Percentiles rank a stretch among this genome's conserved stretches.
Conservation (phyloP, 2,329 filamentous ascomycete genomes). For the Geosmithia morbida region DNA sequence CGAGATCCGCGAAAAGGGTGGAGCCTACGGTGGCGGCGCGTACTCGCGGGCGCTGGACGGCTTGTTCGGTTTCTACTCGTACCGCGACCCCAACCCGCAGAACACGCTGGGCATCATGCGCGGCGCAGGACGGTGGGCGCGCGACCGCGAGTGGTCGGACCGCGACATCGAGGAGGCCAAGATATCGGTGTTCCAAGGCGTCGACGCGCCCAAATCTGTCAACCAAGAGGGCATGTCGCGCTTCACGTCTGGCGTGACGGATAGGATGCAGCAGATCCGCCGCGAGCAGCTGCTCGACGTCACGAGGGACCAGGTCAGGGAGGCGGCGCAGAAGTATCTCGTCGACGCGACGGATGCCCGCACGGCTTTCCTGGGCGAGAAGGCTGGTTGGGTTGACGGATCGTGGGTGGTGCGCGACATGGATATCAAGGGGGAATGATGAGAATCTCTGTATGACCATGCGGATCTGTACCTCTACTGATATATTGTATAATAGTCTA, state of each 20-base stretch:
- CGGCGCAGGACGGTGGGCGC: constrained; percentile 69
- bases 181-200: constrained; percentile 79
- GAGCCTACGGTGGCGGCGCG: constrained; percentile 87
- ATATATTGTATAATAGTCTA: not conserved
- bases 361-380: constrained; percentile 67
- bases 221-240: constrained; percentile 75
- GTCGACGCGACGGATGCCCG: constrained; percentile 53
- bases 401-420: constrained; percentile 67
- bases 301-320: constrained; percentile 61
- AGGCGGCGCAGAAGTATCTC: constrained; percentile 70
- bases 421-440: constrained; percentile 35
- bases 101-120: constrained; percentile 80
- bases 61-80: constrained; percentile 88
- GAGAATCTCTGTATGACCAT: constrained; percentile 1
- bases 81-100: constrained; percentile 87
- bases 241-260: constrained; percentile 73
- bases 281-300: constrained; percentile 81
- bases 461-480: not conserved
- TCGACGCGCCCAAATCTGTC: constrained; percentile 80
- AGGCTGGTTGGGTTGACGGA: constrained; percentile 62
- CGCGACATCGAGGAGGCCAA: constrained; percentile 92
- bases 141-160: constrained; percentile 66
- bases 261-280: constrained; percentile 78
- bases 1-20: constrained; percentile 94
- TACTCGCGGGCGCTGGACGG: constrained; percentile 69